Conservation (phyloP, 768 basidiomycete genomes). For the Cyclocybe aegerita region DNA sequence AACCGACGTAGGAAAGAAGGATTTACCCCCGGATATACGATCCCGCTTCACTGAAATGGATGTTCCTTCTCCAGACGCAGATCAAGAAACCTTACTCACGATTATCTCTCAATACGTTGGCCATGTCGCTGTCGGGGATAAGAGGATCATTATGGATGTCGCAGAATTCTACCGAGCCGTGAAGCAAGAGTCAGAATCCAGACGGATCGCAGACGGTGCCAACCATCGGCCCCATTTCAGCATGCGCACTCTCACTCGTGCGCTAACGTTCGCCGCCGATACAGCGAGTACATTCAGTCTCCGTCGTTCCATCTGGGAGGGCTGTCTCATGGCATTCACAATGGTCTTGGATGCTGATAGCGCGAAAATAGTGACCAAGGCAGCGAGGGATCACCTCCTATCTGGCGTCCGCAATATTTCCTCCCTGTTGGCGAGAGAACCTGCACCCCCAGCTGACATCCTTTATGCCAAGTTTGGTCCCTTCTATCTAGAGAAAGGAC, state of each 20-base stretch:
- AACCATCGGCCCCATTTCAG: conserved; percentile 94
- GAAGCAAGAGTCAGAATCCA: conserved; percentile 69
- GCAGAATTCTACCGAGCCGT: conserved; percentile 88
- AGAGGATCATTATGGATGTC: conserved; percentile 83
- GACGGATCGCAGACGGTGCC: conserved; percentile 88
- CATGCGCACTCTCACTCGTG: conserved; percentile 92
- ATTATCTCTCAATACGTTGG: conserved; percentile 93
- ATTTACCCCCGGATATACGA: conserved; percentile 88
- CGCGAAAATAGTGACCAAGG: conserved; percentile 56
- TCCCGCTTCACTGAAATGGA: conserved; percentile 94
- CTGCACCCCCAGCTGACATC: conserved; percentile 48
- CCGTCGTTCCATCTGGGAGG: conserved; percentile 90
- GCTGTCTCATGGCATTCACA: conserved; percentile 96
- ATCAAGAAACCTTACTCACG: conserved; percentile 83
- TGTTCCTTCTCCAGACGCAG: conserved; percentile 91
- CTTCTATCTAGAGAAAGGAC: conserved; percentile 85
- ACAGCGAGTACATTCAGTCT: conserved; percentile 75
- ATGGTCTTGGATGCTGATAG: conserved; percentile 86
- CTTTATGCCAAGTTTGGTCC: conserved; percentile 84
- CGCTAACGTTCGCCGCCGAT: conserved; percentile 87
- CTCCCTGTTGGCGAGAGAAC: conserved; percentile 73
- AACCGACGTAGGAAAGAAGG: conserved; percentile 97
- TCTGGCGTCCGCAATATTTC: conserved; percentile 76
- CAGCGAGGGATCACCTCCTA: conserved; percentile 80
- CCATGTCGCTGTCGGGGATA: conserved; percentile 78